A percentile compares a stretch with the other conserved stretches of the same genome.
These are phyloP conservation scores for Eimeria sp. DNA, from an alignment of 169 alveolate genomes.

Conservation along the genomic window DNA sequence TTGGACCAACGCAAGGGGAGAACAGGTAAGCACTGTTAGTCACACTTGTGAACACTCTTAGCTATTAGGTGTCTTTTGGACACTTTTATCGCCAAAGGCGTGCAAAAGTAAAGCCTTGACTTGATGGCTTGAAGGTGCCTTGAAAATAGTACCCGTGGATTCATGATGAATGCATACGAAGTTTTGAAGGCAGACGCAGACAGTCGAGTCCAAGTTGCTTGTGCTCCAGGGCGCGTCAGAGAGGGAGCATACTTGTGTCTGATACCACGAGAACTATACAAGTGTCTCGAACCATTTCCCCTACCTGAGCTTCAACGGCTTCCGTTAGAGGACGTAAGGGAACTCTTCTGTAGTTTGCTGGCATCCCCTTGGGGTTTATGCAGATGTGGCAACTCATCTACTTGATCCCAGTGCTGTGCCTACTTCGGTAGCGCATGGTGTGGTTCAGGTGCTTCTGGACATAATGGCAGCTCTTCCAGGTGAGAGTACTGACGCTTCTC, in stretches of 20 bases:
- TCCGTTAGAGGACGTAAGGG: slow-evolving; percentile 55
- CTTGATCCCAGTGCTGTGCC: background rate
- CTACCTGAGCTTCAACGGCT: slow-evolving; percentile 67
- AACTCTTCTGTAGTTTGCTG: background rate
- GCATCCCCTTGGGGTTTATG: too few species aligned
- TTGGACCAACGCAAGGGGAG: slow-evolving; percentile 45
- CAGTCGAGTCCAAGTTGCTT: background rate
- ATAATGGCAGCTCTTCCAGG: slow-evolving; percentile 41
- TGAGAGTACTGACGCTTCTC: slow-evolving; percentile 23
- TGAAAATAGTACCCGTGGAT: background rate
- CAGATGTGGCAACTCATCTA: too few species aligned
- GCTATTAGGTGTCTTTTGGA: background rate
- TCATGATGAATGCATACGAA: background rate
- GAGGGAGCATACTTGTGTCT: slow-evolving; percentile 55
- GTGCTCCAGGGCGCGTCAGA: slow-evolving; percentile 61
- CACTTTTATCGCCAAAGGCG: background rate
- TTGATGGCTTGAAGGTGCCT: background rate
- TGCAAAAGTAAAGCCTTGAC: background rate
- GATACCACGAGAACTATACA: slow-evolving; percentile 20
- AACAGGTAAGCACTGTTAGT: slow-evolving; percentile 10
- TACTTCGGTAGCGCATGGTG: background rate
- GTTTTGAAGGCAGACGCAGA: background rate
- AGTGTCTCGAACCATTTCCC: slow-evolving; percentile 27
- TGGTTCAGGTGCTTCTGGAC: slow-evolving; percentile 10
- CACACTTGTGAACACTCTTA: background rate